Evolutionary conservation across 345 rosid genomes (phyloP).

Genomic region (Crucihimalaya himalaica): DNA sequence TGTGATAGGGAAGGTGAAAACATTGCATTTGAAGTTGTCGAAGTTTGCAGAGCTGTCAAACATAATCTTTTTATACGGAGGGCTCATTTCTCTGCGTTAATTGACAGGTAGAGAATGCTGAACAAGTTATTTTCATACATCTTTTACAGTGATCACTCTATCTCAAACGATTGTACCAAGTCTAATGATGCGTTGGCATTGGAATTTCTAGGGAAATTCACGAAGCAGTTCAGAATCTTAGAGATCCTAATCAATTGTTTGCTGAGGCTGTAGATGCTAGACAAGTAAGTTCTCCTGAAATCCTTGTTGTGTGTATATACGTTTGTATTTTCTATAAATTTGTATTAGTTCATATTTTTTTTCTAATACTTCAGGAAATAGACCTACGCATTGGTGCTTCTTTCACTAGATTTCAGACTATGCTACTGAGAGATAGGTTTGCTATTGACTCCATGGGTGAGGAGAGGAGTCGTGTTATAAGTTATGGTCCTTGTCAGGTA

Average conservation of each 20-base stretch:
- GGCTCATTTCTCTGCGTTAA: constrained; percentile 93
- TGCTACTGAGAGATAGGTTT: constrained; percentile 83
- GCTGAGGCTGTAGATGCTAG: constrained; percentile 98
- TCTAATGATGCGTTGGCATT: constrained; percentile 29
- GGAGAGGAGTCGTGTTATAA: constrained; percentile 83
- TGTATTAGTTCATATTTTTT: constrained; percentile 3
- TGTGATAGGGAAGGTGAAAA: constrained; percentile 98
- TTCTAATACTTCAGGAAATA: constrained; percentile 62
- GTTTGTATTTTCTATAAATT: background rate
- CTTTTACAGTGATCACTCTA: constrained; percentile 8
- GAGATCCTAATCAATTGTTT: constrained; percentile 82
- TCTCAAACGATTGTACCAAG: background rate
- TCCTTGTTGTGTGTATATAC: constrained; percentile 10
- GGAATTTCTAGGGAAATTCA: constrained; percentile 75
- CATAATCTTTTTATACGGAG: constrained; percentile 61
- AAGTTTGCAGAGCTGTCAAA: constrained; percentile 65
- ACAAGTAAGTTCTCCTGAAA: constrained; percentile 62
- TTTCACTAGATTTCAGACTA: constrained; percentile 95
- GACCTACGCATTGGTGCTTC: constrained; percentile 98
- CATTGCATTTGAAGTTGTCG: constrained; percentile 90
- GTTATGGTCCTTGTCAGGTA: constrained; percentile 99
- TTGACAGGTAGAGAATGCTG: constrained; percentile 63
- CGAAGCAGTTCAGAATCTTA: constrained; percentile 83
- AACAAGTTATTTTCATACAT: background rate
- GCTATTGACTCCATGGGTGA: constrained; percentile 65